Evolutionary conservation across 1,284 basidiomycete genomes (phyloP), one percentile per base, ranked within the genome.

Genomic region (Ceratobasidium sp.): DNA sequence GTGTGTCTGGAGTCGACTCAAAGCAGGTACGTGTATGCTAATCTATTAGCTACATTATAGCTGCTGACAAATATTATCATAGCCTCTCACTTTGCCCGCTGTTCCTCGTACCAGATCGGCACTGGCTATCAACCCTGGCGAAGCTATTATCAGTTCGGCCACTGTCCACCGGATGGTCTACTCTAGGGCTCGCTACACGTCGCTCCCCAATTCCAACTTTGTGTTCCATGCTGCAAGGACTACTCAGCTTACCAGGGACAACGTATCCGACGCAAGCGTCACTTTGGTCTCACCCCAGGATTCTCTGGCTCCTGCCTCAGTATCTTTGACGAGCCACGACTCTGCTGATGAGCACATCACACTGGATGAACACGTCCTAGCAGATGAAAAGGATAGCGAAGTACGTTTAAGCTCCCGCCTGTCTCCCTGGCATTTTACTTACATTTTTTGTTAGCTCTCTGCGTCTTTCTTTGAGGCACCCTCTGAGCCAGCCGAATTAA

Each of bases 11-110:
- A n/a, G 17, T 53, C 36, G 36, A 36, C 14, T 17, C 59, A 29
- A 41, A 54, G 31, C 27, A n/a, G 22, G 71, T 73, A 53, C 31
- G 71, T 73, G 41, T 62, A 73, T 73, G 71, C 71, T 36, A 15
- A 19, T 45, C 50, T 41, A 4, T 51, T 33, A 8, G n/a, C 33
- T 19, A 7, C 48, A 5, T 47, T 22, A 22, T 47, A 33, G 47
- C 41, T 15, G 19, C 14, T 11, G 54, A 36, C 57, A 31, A 69
- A 9, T 14, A 19, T 7, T 19, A 19, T 17, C n/a, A 50, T 14
- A 45, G 27, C 11, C 22, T 48, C 47, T 33, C 31, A 56, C 17
- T 24, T 17, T 45, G 19, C 24, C 54, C 50, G 24, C 24, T 22
- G 15, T 51, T 2, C 24, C 56, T 53, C 15, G 19, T 29, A 15